These are phyloP conservation scores for Rhodotorula toruloides DNA, from an alignment of 768 basidiomycete genomes.

Conservation along the genomic window DNA sequence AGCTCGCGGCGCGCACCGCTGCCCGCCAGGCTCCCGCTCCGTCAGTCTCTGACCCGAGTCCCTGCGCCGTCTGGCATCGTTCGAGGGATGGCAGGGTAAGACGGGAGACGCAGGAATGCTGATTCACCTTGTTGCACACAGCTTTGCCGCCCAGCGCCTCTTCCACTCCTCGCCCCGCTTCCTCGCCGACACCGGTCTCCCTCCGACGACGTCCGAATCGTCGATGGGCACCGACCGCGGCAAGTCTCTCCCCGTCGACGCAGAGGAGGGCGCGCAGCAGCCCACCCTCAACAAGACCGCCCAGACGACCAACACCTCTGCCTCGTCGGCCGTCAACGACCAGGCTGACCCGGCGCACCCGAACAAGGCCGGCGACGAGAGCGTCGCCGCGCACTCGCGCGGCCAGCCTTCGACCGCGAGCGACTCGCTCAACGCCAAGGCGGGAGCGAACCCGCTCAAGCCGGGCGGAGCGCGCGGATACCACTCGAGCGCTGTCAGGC, in stretches of 20 bases:
- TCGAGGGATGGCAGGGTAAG: too few species aligned
- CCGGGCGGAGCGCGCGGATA: slow-evolving; percentile 2
- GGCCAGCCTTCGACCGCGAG: neutral
- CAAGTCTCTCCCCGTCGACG: neutral
- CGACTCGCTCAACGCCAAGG: slow-evolving; percentile 8
- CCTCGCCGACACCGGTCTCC: neutral
- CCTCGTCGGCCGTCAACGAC: neutral
- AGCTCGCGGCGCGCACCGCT: too few species aligned
- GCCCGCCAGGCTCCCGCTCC: too few species aligned
- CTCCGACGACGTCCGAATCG: neutral
- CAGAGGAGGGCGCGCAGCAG: neutral
- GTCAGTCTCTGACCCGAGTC: too few species aligned
- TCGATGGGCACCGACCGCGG: slow-evolving; percentile 6
- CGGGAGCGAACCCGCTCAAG: slow-evolving; percentile 11
- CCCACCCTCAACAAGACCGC: neutral
- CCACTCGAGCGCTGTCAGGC: slow-evolving; percentile 2
- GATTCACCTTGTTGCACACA: neutral
- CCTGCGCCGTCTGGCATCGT: too few species aligned
- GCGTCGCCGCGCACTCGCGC: neutral
- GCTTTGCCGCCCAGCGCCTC: neutral
- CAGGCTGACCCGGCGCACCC: slow-evolving; percentile 1
- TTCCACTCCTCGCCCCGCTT: neutral
- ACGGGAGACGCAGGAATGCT: too few species aligned
- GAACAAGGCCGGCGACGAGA: too few species aligned
- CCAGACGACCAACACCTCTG: slow-evolving; percentile 2